Evolutionary conservation across 2,329 filamentous ascomycete genomes (phyloP), one percentile per base, ranked within the genome.

Genomic region (Penicillium verrucosum): DNA sequence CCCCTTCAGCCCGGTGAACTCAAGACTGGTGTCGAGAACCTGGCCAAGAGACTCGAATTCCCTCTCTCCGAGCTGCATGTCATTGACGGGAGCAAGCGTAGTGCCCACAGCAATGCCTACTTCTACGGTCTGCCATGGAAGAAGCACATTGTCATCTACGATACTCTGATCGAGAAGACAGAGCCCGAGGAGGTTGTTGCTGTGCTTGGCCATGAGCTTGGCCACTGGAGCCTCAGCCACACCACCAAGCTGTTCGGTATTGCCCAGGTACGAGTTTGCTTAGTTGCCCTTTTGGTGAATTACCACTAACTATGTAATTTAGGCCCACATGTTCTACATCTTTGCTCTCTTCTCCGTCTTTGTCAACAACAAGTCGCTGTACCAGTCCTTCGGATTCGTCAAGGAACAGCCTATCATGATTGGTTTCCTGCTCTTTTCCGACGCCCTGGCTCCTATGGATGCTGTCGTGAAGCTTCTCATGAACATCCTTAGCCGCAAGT

Each of bases 111-210:
- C 78, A 96, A 96, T 70, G 90, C 90, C 21, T 96, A 95, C 77
- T 99, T 99, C 80, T 97, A 95, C 68, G 94, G 94, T 59, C 84
- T 99, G 54, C 94, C 94, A 41, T 99, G 93, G 92, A 97, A 97
- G 84, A 97, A 97, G 84, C 95, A 97, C 80, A 99, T 99, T 80
- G 94, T 99, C 70, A 95, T 99, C 71, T 99, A 96, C 74, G 94
- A 99, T 73, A 99, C 95, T 5, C 79, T 99, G 61, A 92, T 99
- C 61, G 93, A 97, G 77, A 96, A 97, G 84, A 94, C 89, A 73
- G 86, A 92, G 60, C 87, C 89, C 4, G 84, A 94, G 70, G 94
- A 99, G 76, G 92, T 99, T 40, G 90, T 96, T 57, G 93, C 94
- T 63, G 92, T 99, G 51, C 81, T 99, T 52, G 92, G 91, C 36